These are phyloP conservation scores for Bocquillonia castaneifolia DNA, from an alignment of 441 rosid genomes.

Conservation along the genomic window DNA sequence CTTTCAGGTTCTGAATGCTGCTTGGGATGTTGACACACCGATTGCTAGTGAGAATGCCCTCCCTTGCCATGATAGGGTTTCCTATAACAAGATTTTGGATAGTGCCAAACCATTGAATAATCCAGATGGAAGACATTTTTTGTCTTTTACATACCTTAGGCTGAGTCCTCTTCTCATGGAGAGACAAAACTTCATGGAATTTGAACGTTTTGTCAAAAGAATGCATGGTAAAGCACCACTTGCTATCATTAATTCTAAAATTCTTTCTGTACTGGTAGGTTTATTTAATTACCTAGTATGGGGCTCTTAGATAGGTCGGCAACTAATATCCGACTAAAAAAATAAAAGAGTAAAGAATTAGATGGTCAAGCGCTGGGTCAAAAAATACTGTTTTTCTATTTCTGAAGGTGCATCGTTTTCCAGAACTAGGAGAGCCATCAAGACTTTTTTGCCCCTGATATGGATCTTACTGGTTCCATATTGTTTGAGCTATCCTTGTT, in stretches of 20 bases:
- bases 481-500: background rate
- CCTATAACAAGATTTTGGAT: slow-evolving; percentile 74
- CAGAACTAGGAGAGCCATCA: background rate
- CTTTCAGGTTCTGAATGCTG: slow-evolving; percentile 82
- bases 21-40: slow-evolving; percentile 68
- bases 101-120: slow-evolving; percentile 64
- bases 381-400: background rate
- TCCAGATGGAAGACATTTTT: slow-evolving; percentile 77
- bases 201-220: slow-evolving; percentile 73
- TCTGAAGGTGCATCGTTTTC: background rate
- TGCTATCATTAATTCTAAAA: background rate
- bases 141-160: slow-evolving; percentile 72
- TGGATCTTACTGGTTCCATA: background rate
- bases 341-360: background rate
- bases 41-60: slow-evolving; percentile 65
- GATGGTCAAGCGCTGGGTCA: background rate
- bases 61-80: slow-evolving; percentile 67
- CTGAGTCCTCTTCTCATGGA: slow-evolving; percentile 74
- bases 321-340: background rate
- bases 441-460: background rate
- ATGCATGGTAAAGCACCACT: slow-evolving; percentile 64
- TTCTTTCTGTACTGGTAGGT: background rate
- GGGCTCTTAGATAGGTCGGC: background rate
- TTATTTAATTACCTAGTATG: background rate
- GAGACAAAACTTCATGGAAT: slow-evolving; percentile 67